Base-by-base conservation (phyloP, 495 filamentous ascomycete species). In the Aspergillus heteromorphus region DNA sequence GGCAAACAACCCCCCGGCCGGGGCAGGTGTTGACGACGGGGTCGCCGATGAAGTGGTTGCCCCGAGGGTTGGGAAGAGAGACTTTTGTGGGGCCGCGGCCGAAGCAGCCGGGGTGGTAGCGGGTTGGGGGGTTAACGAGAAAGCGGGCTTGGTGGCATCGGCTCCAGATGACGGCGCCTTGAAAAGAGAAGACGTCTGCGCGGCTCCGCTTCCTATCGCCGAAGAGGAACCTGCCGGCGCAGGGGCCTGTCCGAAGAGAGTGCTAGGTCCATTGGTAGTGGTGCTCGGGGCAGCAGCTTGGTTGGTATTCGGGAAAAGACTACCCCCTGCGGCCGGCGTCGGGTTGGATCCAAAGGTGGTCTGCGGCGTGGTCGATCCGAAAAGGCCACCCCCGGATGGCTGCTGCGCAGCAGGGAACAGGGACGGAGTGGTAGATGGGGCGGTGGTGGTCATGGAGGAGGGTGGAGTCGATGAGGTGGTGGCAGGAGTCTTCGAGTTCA, bases 271-370 rank as follows among this genome's bases (percentile, higher is more conserved):
- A 50, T 51, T 59, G 16, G 54, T 62, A 5, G 70, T 50, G 27
- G 68, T 38, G 27, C 64, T 62, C 6, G 72, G 40, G 18, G 75
- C 69, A 45, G 73, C 13, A 7, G 43, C 45, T 41, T 53, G 54
- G 43, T 54, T 63, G 36, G 67, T 68, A 51, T 58, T 71, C 31
- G 68, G 71, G 60, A 81, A 80, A 3, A 80, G 57, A 38, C 63
- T 53, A 6, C 67, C 64, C 20, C 66, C 61, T 18, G 69, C 36
- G 14, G 69, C 45, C 18, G 63, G 34, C 40, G 68, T 25, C n/a
- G 69, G 55, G 23, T 61, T 51, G 54, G 48, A 54, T 41, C 71
- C 67, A 42, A 79, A 74, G 18, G 62, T n/a, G 21, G 69, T 70
- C 25, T 67, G 61, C 31, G 55, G 50, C 31, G 66, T 51, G 38